Evolutionary conservation across 1,284 basidiomycete species (phyloP), one percentile per base, ranked within the genome.

Genomic region (Malassezia obtusa): DNA sequence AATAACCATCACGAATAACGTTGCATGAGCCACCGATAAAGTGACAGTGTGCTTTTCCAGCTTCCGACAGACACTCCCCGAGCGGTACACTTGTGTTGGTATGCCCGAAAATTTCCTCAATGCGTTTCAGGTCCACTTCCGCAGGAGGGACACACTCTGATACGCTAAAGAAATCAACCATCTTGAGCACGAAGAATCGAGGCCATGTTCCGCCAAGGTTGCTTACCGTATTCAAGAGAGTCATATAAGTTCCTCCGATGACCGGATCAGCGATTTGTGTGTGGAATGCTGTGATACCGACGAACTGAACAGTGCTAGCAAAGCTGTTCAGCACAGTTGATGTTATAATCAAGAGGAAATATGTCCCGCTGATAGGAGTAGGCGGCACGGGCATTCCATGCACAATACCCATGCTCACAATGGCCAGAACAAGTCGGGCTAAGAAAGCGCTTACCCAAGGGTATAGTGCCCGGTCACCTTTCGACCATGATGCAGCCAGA

Each of bases 161-260:
- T 21, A 63, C 53, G 19, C 67, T 71, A 28, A 71, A 66, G 3
- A 58, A 54, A 33, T 73, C 71, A 41, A 73, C 71, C 1, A 67
- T 62, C 79, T 92, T 89, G 32, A 94, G 78, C 17, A 94, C 84
- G 73, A 92, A 91, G 77, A 82, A 91, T 60, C 86, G 84, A 2
- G 94, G 94, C 91, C 91, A 96, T 1, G 94, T 99, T 8, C 94
- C 94, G 48, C 94, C 94, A 57, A 98, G 81, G 73, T 99, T 99
- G 21, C 86, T 85, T 62, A 96, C 89, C 6, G 94, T 99, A 74
- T 96, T 95, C 52, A 98, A 77, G 30, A 98, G 79, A 86, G 71
- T 73, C 68, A 73, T 71, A 59, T 73, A 73, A 1, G 71, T 73
- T 32, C 71, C 94, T 26, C 94, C 94, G 58, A 99, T 96, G 14